Evolutionary conservation across 2,329 filamentous ascomycete species (phyloP), one percentile per base, ranked within the genome.

Genomic region (Huntiella abstrusa): DNA sequence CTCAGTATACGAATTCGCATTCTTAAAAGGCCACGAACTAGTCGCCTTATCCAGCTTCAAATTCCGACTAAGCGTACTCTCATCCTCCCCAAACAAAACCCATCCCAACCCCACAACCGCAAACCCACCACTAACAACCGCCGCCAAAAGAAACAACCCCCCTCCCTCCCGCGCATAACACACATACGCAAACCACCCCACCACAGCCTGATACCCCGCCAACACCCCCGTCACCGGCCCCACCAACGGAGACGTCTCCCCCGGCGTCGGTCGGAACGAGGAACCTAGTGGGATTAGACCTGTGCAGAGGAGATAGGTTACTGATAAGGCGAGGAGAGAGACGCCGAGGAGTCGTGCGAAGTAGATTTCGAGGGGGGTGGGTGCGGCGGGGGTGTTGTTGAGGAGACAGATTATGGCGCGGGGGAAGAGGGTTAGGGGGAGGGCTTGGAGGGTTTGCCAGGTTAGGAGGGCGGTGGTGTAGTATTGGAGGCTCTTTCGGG

Each of bases 311-410:
- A 86, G 61, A n/a, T 70, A 69, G 10, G 81, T 61, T 5, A 77
- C 56, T 32, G 75, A 76, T 22, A 88, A 62, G 7, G 75, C 64
- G 16, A 86, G 64, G 39, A 85, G 69, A 28, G 75, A 64, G 48
- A 87, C 64, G 52, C 80, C 83, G 1, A 85, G 69, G 22, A 70
- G 74, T 37, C 82, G 79, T 44, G 75, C 75, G 58, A 87, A 77
- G 67, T 88, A 88, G 47, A 72, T 62, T 60, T 86, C 80, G 32
- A 84, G 65, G 17, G 62, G 8, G 22, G 76, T 74, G 53, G 36
- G 2, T 5, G n/a, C 12, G 38, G 22, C 47, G 47, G 47, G 38
- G 1, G 15, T 7, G 22, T 7, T 28, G 22, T 28, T 28, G 4
- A 72, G 61, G 8, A 71, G 57, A 4, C 64, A 63, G 47, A 56